Base-by-base conservation (phyloP, 345 rosid species). In the Odontarrhena argentea region DNA sequence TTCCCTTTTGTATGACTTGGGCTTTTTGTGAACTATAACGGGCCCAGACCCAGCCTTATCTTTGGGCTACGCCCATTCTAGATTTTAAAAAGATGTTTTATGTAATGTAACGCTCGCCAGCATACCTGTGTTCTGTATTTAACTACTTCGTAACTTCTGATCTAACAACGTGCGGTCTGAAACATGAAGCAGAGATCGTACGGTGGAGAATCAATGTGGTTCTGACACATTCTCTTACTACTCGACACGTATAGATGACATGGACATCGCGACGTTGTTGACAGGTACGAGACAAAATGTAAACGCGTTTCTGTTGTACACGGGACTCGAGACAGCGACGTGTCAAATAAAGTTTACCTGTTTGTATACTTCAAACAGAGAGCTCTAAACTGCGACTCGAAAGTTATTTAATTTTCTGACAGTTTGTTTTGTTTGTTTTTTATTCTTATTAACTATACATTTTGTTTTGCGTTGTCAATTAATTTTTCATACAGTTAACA, bases 321-420 rank as follows among this genome's bases (percentile, higher is more conserved):
- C 73, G 73, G 38, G 64, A 47, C 73, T 60, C 77, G 46, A 67
- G 73, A 74, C 25, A 46, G 40, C 38, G 58, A 74, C 73, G 69
- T 74, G 64, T 67, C 64, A 8, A 30, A 28, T 59, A 34, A 42
- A 51, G 56, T 41, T 45, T 32, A 70, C 63, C 38, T 47, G 59
- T 65, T 65, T 40, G 34, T 1, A 2, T 25, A 35, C 25, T 53
- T 47, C 28, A 58, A 51, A 66, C 67, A 65, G 50, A 50, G 45
- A 37, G 42, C 65, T 36, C 56, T 6, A 45, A 59, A 43, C 54
- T 48, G 37, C 65, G 65, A 56, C 51, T 65, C 45, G 44, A 1
- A 55, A 24, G 36, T 13, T 11, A 58, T 59, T 65, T 30, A 72
- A 72, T 57, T 65, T 53, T 66, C 67, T 65, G 66, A 59, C 66